Evolutionary conservation across 1,284 basidiomycete species (phyloP), one percentile per base, ranked within the genome.

Genomic region (Marasmius oreades): DNA sequence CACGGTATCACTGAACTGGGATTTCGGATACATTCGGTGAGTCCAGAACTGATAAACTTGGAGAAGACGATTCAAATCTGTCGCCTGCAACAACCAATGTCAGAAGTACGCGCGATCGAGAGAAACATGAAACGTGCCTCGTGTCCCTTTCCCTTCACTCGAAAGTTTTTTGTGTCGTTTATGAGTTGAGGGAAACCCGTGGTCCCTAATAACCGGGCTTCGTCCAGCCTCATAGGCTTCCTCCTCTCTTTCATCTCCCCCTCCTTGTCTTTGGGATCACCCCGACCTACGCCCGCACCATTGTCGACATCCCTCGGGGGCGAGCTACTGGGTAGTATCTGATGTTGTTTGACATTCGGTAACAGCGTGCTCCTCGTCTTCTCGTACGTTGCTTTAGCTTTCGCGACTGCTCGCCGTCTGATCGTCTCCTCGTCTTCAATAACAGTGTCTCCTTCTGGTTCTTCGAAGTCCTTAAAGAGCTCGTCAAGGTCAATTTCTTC

Each of bases 21-120:
- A 88, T 66, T 90, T 92, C 2, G 95, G 94, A 66, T 89, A 95
- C 80, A 98, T 80, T 62, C 81, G 81, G 70, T 97, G 95, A 1
- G 92, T 81, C 95, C 95, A 98, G 64, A 94, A 88, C 64, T 93
- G 92, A 67, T 97, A 97, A 53, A 90, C 74, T 61, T 87, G 83
- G 54, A 97, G 75, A 16, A 97, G 71, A 33, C 88, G 77, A 60
- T 83, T 82, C 36, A 98, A 79, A 68, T 98, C 94, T 54, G 80
- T 71, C 22, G 76, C 76, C 93, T 95, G 64, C 33, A 26, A 5
- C 57, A 22, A 45, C 58, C 52, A 16, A 62, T 28, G 22, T 28
- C 39, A 26, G 51, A 31, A 18, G 10, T 33, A 20, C 33, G 24
- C 43, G n/a, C n/a, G n/a, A 22, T 39, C 14, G 28, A 34, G 20